Base-by-base conservation (phyloP, 176 grass and related monocot genomes). In the Elymus sibiricus region DNA sequence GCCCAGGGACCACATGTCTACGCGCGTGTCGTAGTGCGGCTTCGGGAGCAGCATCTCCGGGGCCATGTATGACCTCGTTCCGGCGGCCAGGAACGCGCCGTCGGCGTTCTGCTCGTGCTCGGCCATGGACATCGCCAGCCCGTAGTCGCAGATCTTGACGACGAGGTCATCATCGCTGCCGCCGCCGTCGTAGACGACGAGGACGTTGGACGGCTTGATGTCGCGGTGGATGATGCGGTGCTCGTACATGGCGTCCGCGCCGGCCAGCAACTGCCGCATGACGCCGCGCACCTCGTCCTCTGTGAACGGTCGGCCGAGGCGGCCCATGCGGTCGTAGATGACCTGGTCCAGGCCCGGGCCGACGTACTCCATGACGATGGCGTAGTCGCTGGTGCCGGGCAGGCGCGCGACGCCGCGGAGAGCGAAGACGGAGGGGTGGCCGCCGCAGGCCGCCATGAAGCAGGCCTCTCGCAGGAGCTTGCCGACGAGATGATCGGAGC, bases 181-280 rank as follows among this genome's bases (percentile, higher is more conserved):
- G 26, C 19, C 38, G 38, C 27, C 65, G 51, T 9, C 53, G 53
- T 22, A 22, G 53, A 26, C 38, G 21, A 86, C 76, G 39, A 98
- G 82, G 79, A 99, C 92, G 88, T 99, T 94, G 80, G 90, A 86
- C 88, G 94, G 90, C 86, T 93, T 99, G 88, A 99, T 93, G 77
- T 99, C 97, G 11, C 94, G 90, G 90, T 99, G 97, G 88, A 99
- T 94, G 84, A 99, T 99, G 81, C 28, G 11, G 3, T 11, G 11
- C 6, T 3, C 4, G 17, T 84, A 19, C 70, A 49, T 32, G 11
- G 5, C 38, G 26, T 15, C 59, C 39, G 43, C 70, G 58, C 58
- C 38, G 7, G 55, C 22, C 11, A 84, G 70, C 11, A 84, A 19
- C 70, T 84, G 70, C 7, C 38, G 56, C 82, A 84, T 84, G 6